phyloP scores from a whole-genome alignment of 73 alveolate genomes.

The Paramecium tetraurelia region DNA sequence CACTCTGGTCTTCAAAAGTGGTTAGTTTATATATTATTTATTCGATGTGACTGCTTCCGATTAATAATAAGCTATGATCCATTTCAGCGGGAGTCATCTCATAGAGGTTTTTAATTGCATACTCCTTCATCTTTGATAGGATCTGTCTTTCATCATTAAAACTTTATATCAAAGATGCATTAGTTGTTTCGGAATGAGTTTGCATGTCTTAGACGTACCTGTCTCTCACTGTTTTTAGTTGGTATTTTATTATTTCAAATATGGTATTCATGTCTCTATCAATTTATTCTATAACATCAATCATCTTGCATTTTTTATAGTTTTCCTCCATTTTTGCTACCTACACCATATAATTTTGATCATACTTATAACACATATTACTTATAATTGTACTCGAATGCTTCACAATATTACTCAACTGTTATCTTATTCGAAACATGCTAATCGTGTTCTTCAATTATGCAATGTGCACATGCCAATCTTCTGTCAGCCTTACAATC shows the following conservation, averaged over 20 bases:
- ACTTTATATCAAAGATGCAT: neutral
- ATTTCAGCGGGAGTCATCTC: constrained; percentile 50
- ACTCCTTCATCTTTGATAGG: neutral
- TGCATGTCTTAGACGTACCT: neutral
- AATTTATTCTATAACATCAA: neutral
- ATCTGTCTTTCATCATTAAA: neutral
- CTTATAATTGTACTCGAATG: neutral
- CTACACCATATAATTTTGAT: neutral
- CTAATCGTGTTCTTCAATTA: constrained; percentile 32
- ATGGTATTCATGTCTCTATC: constrained; percentile 13
- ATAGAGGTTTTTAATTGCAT: neutral
- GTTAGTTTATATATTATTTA: neutral
- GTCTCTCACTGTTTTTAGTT: neutral
- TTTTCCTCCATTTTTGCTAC: constrained; percentile 27
- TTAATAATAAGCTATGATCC: constrained; percentile 23
- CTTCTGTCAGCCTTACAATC: constrained; percentile 36
- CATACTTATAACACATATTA: neutral
- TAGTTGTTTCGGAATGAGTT: neutral
- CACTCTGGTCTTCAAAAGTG: neutral
- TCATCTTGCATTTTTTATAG: constrained; percentile 11
- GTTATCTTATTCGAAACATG: constrained; percentile 21
- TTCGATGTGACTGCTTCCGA: neutral
- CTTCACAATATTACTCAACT: constrained; percentile 16
- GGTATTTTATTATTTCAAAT: neutral
- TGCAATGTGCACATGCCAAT: constrained; percentile 44